phyloP scores from a whole-genome alignment of 371 early-diverging fungal genomes.

The Nematocida sp. region DNA sequence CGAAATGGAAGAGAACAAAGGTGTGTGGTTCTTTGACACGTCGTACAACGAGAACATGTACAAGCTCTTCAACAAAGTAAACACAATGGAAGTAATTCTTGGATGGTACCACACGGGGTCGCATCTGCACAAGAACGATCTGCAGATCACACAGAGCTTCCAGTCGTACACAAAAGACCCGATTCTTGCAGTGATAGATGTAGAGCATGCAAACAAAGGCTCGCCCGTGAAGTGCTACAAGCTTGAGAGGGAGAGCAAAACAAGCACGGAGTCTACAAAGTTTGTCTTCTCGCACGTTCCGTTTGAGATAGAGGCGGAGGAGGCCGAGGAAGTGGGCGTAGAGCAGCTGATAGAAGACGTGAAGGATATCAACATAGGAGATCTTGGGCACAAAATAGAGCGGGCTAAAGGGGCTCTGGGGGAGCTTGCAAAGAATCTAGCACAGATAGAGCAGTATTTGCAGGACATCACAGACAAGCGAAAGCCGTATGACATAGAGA shows the following conservation, averaged over 20 bases:
- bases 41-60: conserved; percentile 96
- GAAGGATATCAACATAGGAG: conserved; percentile 55
- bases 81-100: conserved; percentile 87
- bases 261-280: conserved; percentile 72
- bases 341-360: conserved; percentile 95
- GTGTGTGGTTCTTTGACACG: conserved; percentile 97
- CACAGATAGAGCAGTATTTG: conserved; percentile 55
- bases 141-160: conserved; percentile 92
- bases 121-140: conserved; percentile 84
- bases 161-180: conserved; percentile 84
- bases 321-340: conserved; percentile 98
- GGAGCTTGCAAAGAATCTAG: conserved; percentile 45
- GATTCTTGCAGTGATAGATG: conserved; percentile 61
- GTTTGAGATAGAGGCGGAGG: conserved; percentile 89
- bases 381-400: conserved; percentile 48
- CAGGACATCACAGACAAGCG: conserved; percentile 29
- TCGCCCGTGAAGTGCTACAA: conserved; percentile 68
- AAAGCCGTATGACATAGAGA: conserved; percentile 48
- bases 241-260: conserved; percentile 62
- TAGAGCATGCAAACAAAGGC: conserved; percentile 55
- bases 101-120: conserved; percentile 99
- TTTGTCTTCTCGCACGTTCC: conserved; percentile 77
- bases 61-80: conserved; percentile 97
- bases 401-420: conserved; percentile 53
- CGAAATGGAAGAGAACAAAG: conserved; percentile 77